Conservation (phyloP, 1,284 basidiomycete genomes). For the Puccinia coronata region DNA sequence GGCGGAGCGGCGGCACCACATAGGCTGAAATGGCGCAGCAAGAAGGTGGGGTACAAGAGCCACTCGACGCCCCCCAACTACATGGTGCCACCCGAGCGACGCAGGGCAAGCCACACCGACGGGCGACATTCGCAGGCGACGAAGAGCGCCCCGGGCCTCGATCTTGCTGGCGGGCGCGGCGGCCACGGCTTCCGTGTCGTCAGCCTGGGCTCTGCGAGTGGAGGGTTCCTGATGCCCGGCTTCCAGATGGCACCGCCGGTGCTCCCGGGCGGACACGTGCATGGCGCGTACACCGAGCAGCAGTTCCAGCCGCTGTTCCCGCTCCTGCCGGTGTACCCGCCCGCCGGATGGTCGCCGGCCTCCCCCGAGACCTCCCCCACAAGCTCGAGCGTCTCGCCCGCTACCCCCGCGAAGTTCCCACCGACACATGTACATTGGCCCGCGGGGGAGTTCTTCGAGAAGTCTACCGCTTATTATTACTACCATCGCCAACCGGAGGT, state of each 20-base stretch:
- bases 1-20: neutral
- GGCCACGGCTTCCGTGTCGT: neutral
- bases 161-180: neutral
- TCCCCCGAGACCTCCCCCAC: neutral
- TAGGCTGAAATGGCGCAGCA: neutral
- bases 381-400: neutral
- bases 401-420: neutral
- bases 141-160: neutral
- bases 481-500: neutral
- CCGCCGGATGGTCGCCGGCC: neutral
- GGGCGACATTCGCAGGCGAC: neutral
- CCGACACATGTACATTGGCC: neutral
- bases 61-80: neutral
- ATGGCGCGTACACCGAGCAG: neutral
- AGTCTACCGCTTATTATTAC: neutral
- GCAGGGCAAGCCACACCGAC: neutral
- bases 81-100: neutral
- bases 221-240: neutral
- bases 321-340: neutral
- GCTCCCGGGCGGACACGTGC: neutral
- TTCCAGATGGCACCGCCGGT: neutral
- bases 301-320: slow-evolving; percentile 2
- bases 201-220: neutral
- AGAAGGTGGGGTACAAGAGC: neutral
- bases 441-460: neutral